Evolutionary conservation across 768 basidiomycete species (phyloP), one percentile per base, ranked within the genome.

Genomic region (Boletales sp.): DNA sequence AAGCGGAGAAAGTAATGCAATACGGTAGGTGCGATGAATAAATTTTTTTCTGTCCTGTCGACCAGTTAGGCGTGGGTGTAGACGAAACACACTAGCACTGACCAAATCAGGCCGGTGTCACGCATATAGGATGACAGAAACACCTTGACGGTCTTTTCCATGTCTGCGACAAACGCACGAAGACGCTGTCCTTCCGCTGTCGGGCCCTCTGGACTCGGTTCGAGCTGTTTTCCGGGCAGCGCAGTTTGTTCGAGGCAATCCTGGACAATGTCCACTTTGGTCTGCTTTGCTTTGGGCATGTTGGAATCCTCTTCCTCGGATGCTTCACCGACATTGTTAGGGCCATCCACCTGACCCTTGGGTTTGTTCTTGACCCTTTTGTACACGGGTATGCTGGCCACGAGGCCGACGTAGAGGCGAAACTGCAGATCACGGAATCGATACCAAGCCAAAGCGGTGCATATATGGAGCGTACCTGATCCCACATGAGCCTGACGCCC

Each of bases 71-170:
- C 39, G 4, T 19, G 17, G n/a, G 41, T 25, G 11, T 12, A 19
- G 21, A 48, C 15, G n/a, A 44, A 48, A 41, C 8, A 21, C 4
- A 21, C 21, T 21, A 21, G 52, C 35, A 38, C 47, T 18, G 57
- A 86, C 87, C 83, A 89, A 50, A 82, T 74, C 32, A 87, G 66
- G 14, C 88, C 89, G 46, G 79, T 79, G 47, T 80, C 74, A 21
- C 78, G 70, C 68, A 82, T 81, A 57, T 84, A 78, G 2, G 84
- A 85, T 2, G 85, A 84, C 51, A 91, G 69, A 65, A 89, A 91
- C 13, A 87, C 72, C 51, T 74, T 81, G 55, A 84, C 68, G 33
- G 73, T 65, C n/a, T 63, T 65, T 52, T 82, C 84, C 8, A 87
- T 84, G 47, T 87, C 74, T 31, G 77, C 66, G 47, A 89, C 57